A percentile compares a stretch with the other conserved stretches of the same genome.
These are phyloP conservation scores for Lactarius psammicola DNA, from an alignment of 768 basidiomycete genomes.

Conservation along the genomic window DNA sequence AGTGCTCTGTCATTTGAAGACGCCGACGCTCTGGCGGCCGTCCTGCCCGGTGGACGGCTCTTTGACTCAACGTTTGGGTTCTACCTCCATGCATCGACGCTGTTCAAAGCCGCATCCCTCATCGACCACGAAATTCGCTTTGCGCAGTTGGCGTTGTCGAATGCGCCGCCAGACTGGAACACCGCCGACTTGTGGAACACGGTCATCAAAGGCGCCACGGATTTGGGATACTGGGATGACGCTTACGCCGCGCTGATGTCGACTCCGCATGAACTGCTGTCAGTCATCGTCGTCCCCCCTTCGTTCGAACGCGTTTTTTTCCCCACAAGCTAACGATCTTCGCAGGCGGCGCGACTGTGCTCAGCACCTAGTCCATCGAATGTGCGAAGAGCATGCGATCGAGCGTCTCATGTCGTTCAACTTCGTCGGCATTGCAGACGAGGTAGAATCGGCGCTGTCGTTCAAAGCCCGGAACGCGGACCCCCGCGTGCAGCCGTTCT, in stretches of 20 bases:
- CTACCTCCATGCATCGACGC: constrained; percentile 71
- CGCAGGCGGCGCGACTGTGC: constrained; percentile 79
- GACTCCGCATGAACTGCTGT: constrained; percentile 77
- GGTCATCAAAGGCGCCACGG: constrained; percentile 72
- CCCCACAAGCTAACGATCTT: constrained; percentile 7
- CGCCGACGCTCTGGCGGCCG: constrained; percentile 54
- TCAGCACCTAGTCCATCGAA: constrained; percentile 78
- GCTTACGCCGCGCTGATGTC: constrained; percentile 80
- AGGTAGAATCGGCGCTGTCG: constrained; percentile 83
- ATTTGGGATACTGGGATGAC: constrained; percentile 76
- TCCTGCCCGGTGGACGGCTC: constrained; percentile 57
- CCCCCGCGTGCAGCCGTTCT: constrained; percentile 79
- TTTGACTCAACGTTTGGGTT: constrained; percentile 67
- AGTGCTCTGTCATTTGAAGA: constrained; percentile 58
- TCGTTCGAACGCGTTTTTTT: background rate
- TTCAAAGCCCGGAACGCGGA: constrained; percentile 95
- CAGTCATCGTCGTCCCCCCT: constrained; percentile 39
- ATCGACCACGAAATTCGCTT: constrained; percentile 69
- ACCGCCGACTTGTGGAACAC: constrained; percentile 75
- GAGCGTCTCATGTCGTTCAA: constrained; percentile 76
- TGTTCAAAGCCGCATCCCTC: constrained; percentile 63
- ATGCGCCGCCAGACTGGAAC: constrained; percentile 51
- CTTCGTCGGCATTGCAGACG: constrained; percentile 79
- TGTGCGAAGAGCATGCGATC: constrained; percentile 88
- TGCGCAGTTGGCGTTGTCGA: constrained; percentile 76